Conservation (phyloP, 805 yeast species). For the Spathaspora boniae region DNA sequence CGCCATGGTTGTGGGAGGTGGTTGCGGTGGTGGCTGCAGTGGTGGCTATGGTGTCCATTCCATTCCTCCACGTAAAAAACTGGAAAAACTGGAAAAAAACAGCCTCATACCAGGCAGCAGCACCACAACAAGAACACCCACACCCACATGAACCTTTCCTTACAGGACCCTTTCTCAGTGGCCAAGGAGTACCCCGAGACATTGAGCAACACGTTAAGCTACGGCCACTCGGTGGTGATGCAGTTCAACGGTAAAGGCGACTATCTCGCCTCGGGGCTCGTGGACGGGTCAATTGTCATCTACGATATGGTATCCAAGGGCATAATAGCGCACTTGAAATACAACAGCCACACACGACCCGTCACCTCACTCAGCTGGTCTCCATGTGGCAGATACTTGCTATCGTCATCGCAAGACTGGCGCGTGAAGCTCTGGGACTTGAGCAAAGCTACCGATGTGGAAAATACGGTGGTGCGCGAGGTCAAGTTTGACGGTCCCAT, state of each 20-base stretch:
- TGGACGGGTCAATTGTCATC: slow-evolving; percentile 69
- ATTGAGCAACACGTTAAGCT: slow-evolving; percentile 64
- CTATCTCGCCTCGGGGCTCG: slow-evolving; percentile 76
- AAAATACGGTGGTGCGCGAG: slow-evolving; percentile 34
- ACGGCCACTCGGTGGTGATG: slow-evolving; percentile 64
- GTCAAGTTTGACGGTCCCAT: slow-evolving; percentile 65
- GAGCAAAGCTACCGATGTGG: slow-evolving; percentile 17
- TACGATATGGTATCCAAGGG: slow-evolving; percentile 70
- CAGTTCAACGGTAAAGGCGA: slow-evolving; percentile 75
- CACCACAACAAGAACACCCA: background rate
- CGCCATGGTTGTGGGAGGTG: no score
- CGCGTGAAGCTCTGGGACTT: slow-evolving; percentile 79
- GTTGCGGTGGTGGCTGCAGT: no score
- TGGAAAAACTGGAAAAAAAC: background rate
- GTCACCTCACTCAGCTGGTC: slow-evolving; percentile 80
- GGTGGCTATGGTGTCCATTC: no score
- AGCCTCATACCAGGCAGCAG: background rate
- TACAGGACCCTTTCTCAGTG: slow-evolving; percentile 87
- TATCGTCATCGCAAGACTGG: slow-evolving; percentile 82
- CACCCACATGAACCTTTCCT: slow-evolving; percentile 63
- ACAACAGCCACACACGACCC: slow-evolving; percentile 61
- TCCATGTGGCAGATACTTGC: slow-evolving; percentile 59
- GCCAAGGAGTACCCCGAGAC: slow-evolving; percentile 90
- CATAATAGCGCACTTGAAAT: slow-evolving; percentile 49
- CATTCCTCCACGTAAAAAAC: no score